phyloP scores from a whole-genome alignment of 495 filamentous ascomycete genomes.

The Articulospora tetracladia region DNA sequence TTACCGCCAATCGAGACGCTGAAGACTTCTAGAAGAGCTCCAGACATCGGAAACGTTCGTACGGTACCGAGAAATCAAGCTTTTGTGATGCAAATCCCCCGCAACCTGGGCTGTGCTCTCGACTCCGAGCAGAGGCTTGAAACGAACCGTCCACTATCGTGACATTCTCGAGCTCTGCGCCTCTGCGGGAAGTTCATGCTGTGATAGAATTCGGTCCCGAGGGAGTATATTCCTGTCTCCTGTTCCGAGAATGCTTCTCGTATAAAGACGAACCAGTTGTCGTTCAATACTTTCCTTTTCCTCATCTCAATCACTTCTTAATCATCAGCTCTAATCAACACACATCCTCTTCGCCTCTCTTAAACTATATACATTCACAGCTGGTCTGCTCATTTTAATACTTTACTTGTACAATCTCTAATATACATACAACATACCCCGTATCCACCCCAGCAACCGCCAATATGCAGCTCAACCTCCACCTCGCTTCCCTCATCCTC shows the following conservation, averaged over 20 bases:
- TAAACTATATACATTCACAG: background rate
- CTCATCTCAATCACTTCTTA: background rate
- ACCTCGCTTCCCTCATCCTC: background rate
- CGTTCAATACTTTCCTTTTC: background rate
- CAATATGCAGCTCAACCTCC: background rate
- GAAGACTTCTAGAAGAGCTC: too few relatives aligned
- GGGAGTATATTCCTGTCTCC: background rate
- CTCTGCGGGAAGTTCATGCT: background rate
- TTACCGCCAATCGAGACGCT: too few relatives aligned
- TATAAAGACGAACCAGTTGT: too few relatives aligned
- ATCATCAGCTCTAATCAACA: too few relatives aligned
- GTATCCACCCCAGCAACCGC: background rate
- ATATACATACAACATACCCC: background rate
- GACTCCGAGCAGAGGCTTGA: background rate
- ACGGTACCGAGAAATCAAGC: too few relatives aligned
- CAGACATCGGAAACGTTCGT: too few relatives aligned
- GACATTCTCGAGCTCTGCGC: background rate
- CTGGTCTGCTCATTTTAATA: background rate
- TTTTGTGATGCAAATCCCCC: too few relatives aligned
- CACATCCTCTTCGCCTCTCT: background rate
- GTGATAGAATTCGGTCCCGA: background rate
- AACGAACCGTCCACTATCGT: background rate
- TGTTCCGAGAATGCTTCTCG: background rate
- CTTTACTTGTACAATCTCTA: too few relatives aligned
- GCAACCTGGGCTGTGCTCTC: too few relatives aligned